Evolutionary conservation across 2,329 filamentous ascomycete genomes (phyloP).

Genomic region (Beauveria brongniartii): DNA sequence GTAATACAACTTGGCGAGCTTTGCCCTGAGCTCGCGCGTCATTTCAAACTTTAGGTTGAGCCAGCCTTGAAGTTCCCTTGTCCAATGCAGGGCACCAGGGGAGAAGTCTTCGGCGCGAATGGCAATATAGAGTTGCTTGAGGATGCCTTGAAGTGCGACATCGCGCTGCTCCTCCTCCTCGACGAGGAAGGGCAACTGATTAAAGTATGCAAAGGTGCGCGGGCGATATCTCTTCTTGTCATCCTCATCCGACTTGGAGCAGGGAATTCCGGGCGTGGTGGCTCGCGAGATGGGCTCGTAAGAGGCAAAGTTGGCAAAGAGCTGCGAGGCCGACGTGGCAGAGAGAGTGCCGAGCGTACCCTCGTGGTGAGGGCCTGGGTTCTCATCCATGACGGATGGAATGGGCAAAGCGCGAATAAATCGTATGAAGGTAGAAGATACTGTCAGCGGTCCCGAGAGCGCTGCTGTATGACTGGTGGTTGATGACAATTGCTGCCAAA

Average conservation of each 20-base stretch:
- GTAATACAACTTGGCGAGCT: constrained; percentile 86
- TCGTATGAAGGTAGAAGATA: not conserved
- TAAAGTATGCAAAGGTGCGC: constrained; percentile 88
- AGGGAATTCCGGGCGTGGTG: constrained; percentile 68
- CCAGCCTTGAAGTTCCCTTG: constrained; percentile 91
- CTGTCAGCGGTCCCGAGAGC: not conserved
- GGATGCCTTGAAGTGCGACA: constrained; percentile 72
- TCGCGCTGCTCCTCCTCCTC: constrained; percentile 75
- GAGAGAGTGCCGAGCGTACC: constrained; percentile 23
- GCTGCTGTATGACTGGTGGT: not conserved
- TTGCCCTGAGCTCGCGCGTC: constrained; percentile 72
- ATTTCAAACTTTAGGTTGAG: constrained; percentile 96
- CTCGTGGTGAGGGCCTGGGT: constrained; percentile 26
- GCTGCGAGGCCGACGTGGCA: constrained; percentile 24
- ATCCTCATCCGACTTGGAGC: constrained; percentile 39
- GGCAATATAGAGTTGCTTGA: constrained; percentile 89
- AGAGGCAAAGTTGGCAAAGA: constrained; percentile 32
- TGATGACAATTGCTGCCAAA: not conserved
- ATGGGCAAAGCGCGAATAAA: not conserved
- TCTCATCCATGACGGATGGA: constrained; percentile 29
- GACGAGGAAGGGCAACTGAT: constrained; percentile 79
- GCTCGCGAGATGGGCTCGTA: constrained; percentile 73
- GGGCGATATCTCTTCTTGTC: constrained; percentile 65
- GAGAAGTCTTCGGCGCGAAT: constrained; percentile 90
- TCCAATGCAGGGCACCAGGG: constrained; percentile 93